Conservation (phyloP, 306 rosid genomes). For the Adenanthera pavonina region DNA sequence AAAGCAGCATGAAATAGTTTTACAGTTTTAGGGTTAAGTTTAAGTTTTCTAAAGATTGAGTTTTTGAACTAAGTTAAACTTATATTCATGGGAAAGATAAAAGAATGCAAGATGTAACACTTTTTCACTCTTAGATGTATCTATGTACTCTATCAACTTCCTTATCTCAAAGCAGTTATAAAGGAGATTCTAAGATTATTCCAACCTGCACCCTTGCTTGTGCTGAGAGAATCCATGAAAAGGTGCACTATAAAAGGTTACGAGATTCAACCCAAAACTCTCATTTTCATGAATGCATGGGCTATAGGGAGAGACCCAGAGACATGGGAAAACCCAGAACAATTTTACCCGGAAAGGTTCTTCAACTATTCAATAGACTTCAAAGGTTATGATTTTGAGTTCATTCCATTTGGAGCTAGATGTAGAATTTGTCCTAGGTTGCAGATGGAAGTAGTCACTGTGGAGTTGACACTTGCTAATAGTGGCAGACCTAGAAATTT, state of each 20-base stretch:
- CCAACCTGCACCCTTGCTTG: constrained; percentile 43
- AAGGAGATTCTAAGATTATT: constrained; percentile 47
- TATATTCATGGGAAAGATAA: too few relatives aligned
- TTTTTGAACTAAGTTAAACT: too few relatives aligned
- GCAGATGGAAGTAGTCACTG: constrained; percentile 27
- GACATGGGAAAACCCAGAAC: constrained; percentile 35
- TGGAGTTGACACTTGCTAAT: constrained; percentile 45
- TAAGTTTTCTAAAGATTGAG: too few relatives aligned
- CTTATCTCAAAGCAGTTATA: constrained; percentile 41
- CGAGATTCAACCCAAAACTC: constrained; percentile 37
- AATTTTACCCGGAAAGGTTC: constrained; percentile 47
- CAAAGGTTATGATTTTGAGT: constrained; percentile 42
- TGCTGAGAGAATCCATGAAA: constrained; percentile 45
- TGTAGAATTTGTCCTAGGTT: constrained; percentile 47
- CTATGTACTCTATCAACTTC: neutral
- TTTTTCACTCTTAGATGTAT: too few relatives aligned
- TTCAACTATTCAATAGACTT: constrained; percentile 20
- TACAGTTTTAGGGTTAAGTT: too few relatives aligned
- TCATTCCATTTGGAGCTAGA: constrained; percentile 47
- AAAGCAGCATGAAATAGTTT: too few relatives aligned
- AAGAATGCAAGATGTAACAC: too few relatives aligned
- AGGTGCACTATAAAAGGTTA: constrained; percentile 39
- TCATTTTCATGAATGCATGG: constrained; percentile 45
- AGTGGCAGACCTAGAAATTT: too few relatives aligned
- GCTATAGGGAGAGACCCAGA: constrained; percentile 49